Percentiles rank a stretch among this genome's conserved stretches.
Evolutionary conservation across 345 rosid genomes (phyloP).

Genomic region (Balakata baccata): DNA sequence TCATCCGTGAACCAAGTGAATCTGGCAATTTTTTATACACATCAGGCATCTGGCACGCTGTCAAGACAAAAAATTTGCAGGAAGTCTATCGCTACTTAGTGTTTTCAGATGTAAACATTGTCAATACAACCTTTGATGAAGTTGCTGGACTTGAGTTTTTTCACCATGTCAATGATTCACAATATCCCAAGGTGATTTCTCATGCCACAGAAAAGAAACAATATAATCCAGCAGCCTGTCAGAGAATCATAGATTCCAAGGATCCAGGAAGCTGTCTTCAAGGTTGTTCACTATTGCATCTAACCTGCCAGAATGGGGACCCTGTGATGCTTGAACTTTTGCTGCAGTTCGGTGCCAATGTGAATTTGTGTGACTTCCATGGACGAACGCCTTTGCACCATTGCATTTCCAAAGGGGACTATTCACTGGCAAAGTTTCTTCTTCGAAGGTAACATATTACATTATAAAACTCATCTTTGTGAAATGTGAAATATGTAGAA

Average conservation of each 20-base stretch:
- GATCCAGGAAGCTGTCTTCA: constrained; percentile 65
- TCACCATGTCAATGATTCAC: constrained; percentile 34
- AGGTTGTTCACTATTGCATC: constrained; percentile 76
- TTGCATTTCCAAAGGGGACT: constrained; percentile 56
- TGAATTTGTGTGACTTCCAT: constrained; percentile 62
- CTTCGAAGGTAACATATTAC: constrained; percentile 54
- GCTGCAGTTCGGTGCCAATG: constrained; percentile 74
- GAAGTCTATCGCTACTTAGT: constrained; percentile 71
- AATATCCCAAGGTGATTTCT: constrained; percentile 22
- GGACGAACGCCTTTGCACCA: constrained; percentile 85
- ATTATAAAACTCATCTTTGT: background rate
- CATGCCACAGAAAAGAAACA: constrained; percentile 24
- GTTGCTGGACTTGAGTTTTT: constrained; percentile 28
- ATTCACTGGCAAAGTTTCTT: constrained; percentile 64
- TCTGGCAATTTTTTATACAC: constrained; percentile 26
- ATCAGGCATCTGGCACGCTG: constrained; percentile 66
- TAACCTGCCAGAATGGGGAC: constrained; percentile 63
- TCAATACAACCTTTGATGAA: constrained; percentile 61
- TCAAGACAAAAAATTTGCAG: constrained; percentile 51
- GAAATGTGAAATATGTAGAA: background rate
- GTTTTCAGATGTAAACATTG: constrained; percentile 39
- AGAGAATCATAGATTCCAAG: constrained; percentile 50
- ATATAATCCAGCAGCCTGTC: constrained; percentile 55
- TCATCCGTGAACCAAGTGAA: constrained; percentile 38
- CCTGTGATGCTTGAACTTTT: constrained; percentile 66